phyloP scores from a whole-genome alignment of 306 rosid genomes.

The Oxytropis ochrocephala region DNA sequence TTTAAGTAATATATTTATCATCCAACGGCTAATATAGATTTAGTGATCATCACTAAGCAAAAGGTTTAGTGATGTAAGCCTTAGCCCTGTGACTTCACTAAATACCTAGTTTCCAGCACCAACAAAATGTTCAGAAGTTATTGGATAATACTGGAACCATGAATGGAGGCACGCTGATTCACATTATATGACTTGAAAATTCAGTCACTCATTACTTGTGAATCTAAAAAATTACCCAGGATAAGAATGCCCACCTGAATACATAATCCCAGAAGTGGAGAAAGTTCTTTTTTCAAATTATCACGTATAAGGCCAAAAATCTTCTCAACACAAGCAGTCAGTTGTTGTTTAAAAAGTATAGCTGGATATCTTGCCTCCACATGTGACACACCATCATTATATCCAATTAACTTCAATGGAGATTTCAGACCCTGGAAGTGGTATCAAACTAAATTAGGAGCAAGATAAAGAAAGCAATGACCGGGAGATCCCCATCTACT shows the following conservation, averaged over 20 bases:
- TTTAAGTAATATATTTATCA: too few relatives aligned
- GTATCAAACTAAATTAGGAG: constrained; percentile 25
- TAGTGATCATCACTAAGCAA: too few relatives aligned
- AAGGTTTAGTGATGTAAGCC: too few relatives aligned
- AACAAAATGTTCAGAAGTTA: not conserved
- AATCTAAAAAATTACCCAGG: not conserved
- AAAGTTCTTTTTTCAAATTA: constrained; percentile 81
- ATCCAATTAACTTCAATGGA: constrained; percentile 62
- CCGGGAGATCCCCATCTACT: not conserved
- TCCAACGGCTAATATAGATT: too few relatives aligned
- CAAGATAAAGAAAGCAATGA: not conserved
- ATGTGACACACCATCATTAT: constrained; percentile 76
- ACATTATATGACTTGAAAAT: not conserved
- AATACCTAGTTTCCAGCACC: not conserved
- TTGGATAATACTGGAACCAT: not conserved
- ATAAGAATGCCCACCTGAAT: constrained; percentile 67
- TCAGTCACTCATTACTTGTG: not conserved
- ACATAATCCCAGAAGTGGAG: constrained; percentile 76
- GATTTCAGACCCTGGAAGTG: constrained; percentile 69
- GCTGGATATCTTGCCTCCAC: constrained; percentile 98
- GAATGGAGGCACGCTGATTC: not conserved
- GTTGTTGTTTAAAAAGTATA: constrained; percentile 86
- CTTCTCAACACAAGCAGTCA: constrained; percentile 96
- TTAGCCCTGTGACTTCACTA: not conserved
- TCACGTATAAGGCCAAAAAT: constrained; percentile 91